phyloP scores from a whole-genome alignment of 2,329 filamentous ascomycete species.

The Raffaelea deltoideospora region DNA sequence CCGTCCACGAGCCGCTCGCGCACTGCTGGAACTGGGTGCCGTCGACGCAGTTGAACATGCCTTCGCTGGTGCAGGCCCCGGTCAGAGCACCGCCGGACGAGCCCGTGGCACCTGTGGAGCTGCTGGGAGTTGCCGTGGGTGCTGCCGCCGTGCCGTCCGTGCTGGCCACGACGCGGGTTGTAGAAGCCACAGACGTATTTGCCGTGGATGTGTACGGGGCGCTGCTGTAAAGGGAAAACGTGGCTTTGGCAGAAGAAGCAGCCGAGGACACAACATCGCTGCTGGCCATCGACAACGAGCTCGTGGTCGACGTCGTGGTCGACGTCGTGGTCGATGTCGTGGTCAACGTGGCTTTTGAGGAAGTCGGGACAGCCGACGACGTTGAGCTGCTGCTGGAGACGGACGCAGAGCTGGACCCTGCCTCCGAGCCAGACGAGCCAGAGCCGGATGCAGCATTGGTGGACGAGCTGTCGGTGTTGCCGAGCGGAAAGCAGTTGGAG shows the following conservation, averaged over 20 bases:
- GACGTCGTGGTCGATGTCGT: neutral
- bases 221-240: slow-evolving; percentile 1
- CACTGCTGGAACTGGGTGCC: slow-evolving; percentile 33
- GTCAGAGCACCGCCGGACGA: slow-evolving; percentile 17
- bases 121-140: neutral
- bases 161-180: neutral
- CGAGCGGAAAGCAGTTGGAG: slow-evolving; percentile 8
- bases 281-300: neutral
- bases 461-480: neutral
- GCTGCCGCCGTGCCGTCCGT: slow-evolving; percentile 5
- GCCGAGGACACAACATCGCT: slow-evolving; percentile 3
- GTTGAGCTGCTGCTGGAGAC: slow-evolving; percentile 1
- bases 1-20: slow-evolving; percentile 31
- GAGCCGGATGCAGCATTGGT: no score
- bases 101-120: slow-evolving; percentile 1
- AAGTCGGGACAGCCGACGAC: neutral
- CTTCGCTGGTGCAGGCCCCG: slow-evolving; percentile 29
- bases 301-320: neutral
- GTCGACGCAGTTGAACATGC: slow-evolving; percentile 34
- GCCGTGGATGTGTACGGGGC: slow-evolving; percentile 2
- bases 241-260: slow-evolving; percentile 8
- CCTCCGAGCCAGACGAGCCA: neutral
- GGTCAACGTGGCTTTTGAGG: neutral
- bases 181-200: neutral
- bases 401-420: neutral